Percentiles rank a stretch among this genome's conserved stretches.
Evolutionary conservation across 2,329 filamentous ascomycete genomes (phyloP).

Genomic region (Fusarium stilboides): DNA sequence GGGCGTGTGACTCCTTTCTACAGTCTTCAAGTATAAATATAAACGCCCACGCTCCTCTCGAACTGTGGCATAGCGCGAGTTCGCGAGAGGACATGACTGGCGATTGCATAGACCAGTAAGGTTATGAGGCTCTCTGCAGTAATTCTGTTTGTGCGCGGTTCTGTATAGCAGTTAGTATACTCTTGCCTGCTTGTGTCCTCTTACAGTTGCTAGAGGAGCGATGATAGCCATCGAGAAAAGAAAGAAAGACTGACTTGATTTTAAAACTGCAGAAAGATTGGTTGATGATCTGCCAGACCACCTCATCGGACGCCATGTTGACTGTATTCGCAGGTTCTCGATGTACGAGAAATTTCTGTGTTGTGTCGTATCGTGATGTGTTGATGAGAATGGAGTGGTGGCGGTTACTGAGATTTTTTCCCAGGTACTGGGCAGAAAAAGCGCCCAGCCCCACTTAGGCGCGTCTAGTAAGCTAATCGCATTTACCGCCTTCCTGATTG

Average conservation of each 20-base stretch:
- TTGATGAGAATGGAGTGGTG: too few relatives aligned
- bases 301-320: slow-evolving; percentile 90
- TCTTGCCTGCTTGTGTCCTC: neutral
- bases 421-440: slow-evolving; percentile 26
- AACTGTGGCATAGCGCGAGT: slow-evolving; percentile 93
- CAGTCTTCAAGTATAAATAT: slow-evolving; percentile 97
- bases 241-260: slow-evolving; percentile 75
- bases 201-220: neutral
- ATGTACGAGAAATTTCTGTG: slow-evolving; percentile 2
- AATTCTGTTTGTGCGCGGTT: slow-evolving; percentile 89
- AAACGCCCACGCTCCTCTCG: slow-evolving; percentile 86
- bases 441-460: slow-evolving; percentile 25
- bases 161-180: slow-evolving; percentile 60
- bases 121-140: slow-evolving; percentile 96
- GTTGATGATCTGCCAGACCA: slow-evolving; percentile 97
- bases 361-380: slow-evolving; percentile 1
- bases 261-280: slow-evolving; percentile 97
- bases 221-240: neutral
- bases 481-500: slow-evolving; percentile 39
- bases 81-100: slow-evolving; percentile 91
- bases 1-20: slow-evolving; percentile 89
- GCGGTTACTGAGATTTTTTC: slow-evolving; percentile 32
- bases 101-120: slow-evolving; percentile 86
- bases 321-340: neutral
- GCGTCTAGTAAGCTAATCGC: slow-evolving; percentile 33